Evolutionary conservation across 768 basidiomycete genomes (phyloP), one percentile per base, ranked within the genome.

Genomic region (Hericium rajendrae): DNA sequence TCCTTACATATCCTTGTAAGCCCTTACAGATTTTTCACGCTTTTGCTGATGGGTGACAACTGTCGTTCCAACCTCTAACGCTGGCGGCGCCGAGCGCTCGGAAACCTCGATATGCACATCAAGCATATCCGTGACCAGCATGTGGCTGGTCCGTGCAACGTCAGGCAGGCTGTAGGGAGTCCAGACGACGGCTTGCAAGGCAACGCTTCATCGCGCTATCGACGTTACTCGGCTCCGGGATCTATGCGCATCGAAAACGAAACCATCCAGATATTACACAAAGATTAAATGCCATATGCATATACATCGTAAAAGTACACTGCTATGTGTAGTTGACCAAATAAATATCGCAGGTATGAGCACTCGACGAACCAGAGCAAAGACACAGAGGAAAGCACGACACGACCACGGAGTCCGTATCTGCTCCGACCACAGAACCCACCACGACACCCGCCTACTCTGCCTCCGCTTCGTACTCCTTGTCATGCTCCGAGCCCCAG

Each of bases 391-490:
- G n/a, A n/a, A 46, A 16, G 43, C 20, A 20, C 43, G 43, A 46
- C 43, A 8, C 8, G 43, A 11, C 43, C 12, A 16, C 43, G 20
- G 43, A 46, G 43, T 46, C 43, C 43, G 8, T 32, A 32, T 4
- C 28, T 8, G 28, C 28, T 32, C 28, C 28, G 28, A 32, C 28
- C 28, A 32, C 43, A 46, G 16, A 16, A 46, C 40, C n/a, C 20
- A 46, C 43, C n/a, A 41, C 16, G 13, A 46, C n/a, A n/a, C 20
- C n/a, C 43, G 43, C 43, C 49, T 62, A 65, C 48, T 61, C 67
- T 40, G 59, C 59, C 51, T 57, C 64, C 11, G 62, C 64, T 48
- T 72, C 67, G 57, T 68, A 66, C 54, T 62, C 68, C 16, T 65
- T 62, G n/a, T 65, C 57, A 3, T 59, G 58, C 48, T 51, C 57